Base-by-base conservation (phyloP, 371 early-diverging fungal species). In the Lichtheimia hyalospora region DNA sequence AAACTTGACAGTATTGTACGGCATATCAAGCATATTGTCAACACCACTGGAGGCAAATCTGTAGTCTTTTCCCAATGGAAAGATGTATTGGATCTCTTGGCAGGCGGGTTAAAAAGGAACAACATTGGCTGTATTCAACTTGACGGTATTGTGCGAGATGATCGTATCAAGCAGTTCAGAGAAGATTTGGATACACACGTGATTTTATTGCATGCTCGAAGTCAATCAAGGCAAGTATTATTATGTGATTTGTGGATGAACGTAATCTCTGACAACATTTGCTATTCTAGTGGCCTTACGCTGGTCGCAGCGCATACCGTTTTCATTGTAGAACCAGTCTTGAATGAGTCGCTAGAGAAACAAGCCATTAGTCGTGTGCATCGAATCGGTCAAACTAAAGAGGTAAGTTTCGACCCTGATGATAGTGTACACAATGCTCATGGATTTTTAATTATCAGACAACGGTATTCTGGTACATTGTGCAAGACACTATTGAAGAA, bases 321-420 rank as follows among this genome's bases (percentile, higher is more conserved):
- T 5, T 80, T 84, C 50, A 81, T 84, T 46, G 74, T 80, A 14
- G 84, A 84, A 27, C 84, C 84, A 2, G 69, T 84, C 0, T 55
- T 84, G 5, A 79, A 81, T 49, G 77, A 77, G 44, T 70, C 67
- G 16, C 50, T 83, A 23, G 81, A 83, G 48, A 72, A 71, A 8
- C 84, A 83, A 58, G 84, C 91, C 3, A 89, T 90, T 64, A 91
- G 90, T 64, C 81, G 92, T 51, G 96, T 96, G 0, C 99, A 99
- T 77, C 88, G 99, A 52, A 84, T 99, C 63, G 99, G 99, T 5
- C 99, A 99, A 72, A 95, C 90, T 5, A 89, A 89, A 49, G 92
- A 94, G 69, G 98, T 96, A 52, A 70, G 76, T 25, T 71, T 54
- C 58, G 34, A 58, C 2, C 15, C 21, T 28, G 21, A 34, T 6